Evolutionary conservation across 495 filamentous ascomycete genomes (phyloP).

Genomic region (Penicillium macrosclerotiorum): DNA sequence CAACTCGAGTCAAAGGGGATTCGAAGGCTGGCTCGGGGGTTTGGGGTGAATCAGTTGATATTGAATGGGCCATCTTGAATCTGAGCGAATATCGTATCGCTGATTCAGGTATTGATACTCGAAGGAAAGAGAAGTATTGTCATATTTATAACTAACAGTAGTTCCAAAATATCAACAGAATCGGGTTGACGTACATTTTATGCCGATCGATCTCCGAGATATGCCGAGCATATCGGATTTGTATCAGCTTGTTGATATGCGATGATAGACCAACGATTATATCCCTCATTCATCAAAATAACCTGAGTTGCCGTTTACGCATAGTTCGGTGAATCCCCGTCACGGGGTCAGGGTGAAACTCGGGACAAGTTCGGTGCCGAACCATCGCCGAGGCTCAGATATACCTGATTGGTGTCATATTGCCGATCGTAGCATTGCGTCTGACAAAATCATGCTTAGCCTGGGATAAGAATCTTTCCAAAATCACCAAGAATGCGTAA

Average conservation of each 20-base stretch:
- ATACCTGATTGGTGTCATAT: not conserved
- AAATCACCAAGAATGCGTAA: too few species aligned
- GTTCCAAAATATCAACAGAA: not conserved
- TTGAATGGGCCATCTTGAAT: not conserved
- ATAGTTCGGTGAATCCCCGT: constrained; percentile 5
- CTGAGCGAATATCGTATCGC: constrained; percentile 1
- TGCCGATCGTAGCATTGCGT: constrained; percentile 3
- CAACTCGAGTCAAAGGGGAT: not conserved
- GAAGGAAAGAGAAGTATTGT: not conserved
- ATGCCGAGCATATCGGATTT: not conserved
- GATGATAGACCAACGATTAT: not conserved
- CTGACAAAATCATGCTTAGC: not conserved
- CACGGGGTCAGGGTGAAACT: not conserved
- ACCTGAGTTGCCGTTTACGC: not conserved
- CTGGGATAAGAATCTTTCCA: not conserved
- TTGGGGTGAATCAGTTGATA: constrained; percentile 6
- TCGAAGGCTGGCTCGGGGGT: not conserved
- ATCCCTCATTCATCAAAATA: not conserved
- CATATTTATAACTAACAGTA: constrained; percentile 11
- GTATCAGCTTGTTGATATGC: not conserved
- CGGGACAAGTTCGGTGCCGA: constrained; percentile 19
- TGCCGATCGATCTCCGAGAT: constrained; percentile 21
- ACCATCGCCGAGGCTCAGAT: constrained; percentile 3
- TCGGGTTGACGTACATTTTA: not conserved
- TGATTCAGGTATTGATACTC: not conserved